phyloP scores from a whole-genome alignment of 148 eudicot species.

The Selenicereus undatus region DNA sequence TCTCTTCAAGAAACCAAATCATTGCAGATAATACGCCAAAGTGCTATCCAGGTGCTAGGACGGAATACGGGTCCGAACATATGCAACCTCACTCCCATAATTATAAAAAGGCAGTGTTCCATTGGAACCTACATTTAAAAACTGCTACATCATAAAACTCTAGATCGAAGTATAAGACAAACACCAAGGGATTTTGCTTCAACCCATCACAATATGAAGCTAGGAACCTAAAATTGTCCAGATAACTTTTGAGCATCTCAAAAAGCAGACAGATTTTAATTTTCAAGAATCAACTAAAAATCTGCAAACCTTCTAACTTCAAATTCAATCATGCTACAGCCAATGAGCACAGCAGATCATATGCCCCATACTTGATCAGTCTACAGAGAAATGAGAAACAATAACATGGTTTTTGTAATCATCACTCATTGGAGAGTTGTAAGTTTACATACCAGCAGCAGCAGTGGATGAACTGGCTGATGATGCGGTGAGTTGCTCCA shows the following conservation, averaged over 20 bases:
- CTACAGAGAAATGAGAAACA: constrained; percentile 14
- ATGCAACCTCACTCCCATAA: no score
- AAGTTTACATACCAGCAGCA: constrained; percentile 21
- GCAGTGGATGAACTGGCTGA: constrained; percentile 31
- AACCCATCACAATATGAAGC: no score
- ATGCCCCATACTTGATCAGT: background rate
- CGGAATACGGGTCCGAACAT: no score
- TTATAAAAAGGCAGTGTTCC: no score
- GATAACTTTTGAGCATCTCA: background rate
- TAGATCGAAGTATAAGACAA: background rate
- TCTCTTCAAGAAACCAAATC: background rate
- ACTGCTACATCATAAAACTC: no score
- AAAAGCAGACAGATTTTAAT: background rate
- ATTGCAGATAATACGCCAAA: no score
- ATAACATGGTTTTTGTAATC: background rate
- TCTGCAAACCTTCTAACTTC: background rate
- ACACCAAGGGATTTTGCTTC: background rate
- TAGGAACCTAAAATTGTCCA: no score
- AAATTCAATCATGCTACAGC: background rate
- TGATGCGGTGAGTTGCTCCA: constrained; percentile 66
- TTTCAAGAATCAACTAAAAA: background rate
- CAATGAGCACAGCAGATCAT: background rate
- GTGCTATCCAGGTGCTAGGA: no score
- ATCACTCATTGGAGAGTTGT: background rate
- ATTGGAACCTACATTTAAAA: no score